Percentiles rank a stretch among this genome's conserved stretches.
These are phyloP conservation scores for Castanea mollissima DNA, from an alignment of 306 rosid species.

Conservation along the genomic window DNA sequence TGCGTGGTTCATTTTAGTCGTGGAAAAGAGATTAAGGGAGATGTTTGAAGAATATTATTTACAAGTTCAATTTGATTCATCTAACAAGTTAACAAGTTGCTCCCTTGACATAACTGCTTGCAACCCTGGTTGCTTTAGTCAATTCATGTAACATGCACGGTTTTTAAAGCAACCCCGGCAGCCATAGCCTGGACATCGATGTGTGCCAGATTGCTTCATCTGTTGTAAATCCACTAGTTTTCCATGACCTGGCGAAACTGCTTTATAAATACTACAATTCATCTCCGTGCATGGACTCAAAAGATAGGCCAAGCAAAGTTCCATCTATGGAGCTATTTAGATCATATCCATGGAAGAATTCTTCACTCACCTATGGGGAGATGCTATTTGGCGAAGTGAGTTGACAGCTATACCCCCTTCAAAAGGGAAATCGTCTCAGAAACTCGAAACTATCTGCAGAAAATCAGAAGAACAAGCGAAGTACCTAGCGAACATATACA, in stretches of 20 bases:
- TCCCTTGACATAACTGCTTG: constrained; percentile 8
- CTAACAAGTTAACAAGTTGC: neutral
- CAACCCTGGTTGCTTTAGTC: constrained; percentile 32
- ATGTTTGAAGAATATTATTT: neutral
- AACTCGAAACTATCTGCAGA: constrained; percentile 62
- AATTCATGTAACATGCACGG: constrained; percentile 60
- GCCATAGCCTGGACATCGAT: constrained; percentile 79
- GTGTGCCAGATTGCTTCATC: constrained; percentile 92
- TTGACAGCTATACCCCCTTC: constrained; percentile 47
- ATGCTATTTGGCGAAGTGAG: constrained; percentile 55
- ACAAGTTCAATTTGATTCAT: neutral
- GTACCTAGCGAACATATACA: constrained; percentile 78
- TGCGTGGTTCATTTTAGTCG: neutral
- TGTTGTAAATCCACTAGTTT: constrained; percentile 66
- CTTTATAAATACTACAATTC: constrained; percentile 65
- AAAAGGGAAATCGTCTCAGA: constrained; percentile 50
- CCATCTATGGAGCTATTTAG: constrained; percentile 74
- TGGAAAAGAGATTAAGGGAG: neutral
- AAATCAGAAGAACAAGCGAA: constrained; percentile 92
- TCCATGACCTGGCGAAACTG: constrained; percentile 52
- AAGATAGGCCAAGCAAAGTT: constrained; percentile 74
- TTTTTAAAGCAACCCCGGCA: constrained; percentile 81
- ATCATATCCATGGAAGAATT: constrained; percentile 65
- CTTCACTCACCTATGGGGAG: constrained; percentile 79
- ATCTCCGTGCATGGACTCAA: constrained; percentile 65